These are phyloP conservation scores for Cyberlindnera xylosilytica DNA, from an alignment of 805 yeast species.

Conservation along the genomic window DNA sequence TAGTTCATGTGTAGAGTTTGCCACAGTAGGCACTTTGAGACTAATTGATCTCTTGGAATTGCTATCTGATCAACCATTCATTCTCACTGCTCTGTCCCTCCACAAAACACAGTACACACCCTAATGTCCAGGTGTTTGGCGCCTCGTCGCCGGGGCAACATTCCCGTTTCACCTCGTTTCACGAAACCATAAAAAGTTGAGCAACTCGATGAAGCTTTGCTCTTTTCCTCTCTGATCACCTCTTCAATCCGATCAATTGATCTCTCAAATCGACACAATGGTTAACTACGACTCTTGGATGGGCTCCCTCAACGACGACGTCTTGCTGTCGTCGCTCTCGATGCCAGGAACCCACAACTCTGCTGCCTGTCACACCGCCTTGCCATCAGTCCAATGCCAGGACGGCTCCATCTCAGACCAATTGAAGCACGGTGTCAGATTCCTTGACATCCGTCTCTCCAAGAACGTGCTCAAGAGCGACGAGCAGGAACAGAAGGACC, in stretches of 20 bases:
- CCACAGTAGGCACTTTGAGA: too few species aligned
- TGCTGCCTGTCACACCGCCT: slow-evolving; percentile 66
- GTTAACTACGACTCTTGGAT: slow-evolving; percentile 45
- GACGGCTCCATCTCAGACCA: slow-evolving; percentile 57
- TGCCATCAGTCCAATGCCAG: slow-evolving; percentile 79
- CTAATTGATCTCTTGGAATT: too few species aligned
- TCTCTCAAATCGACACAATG: slow-evolving; percentile 12
- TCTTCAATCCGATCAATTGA: neutral
- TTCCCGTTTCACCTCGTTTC: neutral
- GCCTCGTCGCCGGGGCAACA: neutral
- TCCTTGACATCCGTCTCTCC: slow-evolving; percentile 65
- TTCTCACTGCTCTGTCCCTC: too few species aligned
- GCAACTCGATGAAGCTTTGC: neutral
- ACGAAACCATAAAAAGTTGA: neutral
- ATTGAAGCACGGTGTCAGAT: slow-evolving; percentile 70
- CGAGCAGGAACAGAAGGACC: slow-evolving; percentile 43
- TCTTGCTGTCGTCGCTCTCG: slow-evolving; percentile 49
- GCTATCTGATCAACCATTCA: too few species aligned
- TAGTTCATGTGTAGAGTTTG: too few species aligned
- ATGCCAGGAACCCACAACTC: slow-evolving; percentile 87
- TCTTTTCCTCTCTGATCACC: neutral
- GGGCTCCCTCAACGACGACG: slow-evolving; percentile 48
- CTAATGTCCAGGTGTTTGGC: neutral
- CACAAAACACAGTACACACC: too few species aligned
- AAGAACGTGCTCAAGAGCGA: slow-evolving; percentile 52